These are phyloP conservation scores for Umbilicaria muhlenbergii DNA, from an alignment of 495 filamentous ascomycete genomes.

Conservation along the genomic window DNA sequence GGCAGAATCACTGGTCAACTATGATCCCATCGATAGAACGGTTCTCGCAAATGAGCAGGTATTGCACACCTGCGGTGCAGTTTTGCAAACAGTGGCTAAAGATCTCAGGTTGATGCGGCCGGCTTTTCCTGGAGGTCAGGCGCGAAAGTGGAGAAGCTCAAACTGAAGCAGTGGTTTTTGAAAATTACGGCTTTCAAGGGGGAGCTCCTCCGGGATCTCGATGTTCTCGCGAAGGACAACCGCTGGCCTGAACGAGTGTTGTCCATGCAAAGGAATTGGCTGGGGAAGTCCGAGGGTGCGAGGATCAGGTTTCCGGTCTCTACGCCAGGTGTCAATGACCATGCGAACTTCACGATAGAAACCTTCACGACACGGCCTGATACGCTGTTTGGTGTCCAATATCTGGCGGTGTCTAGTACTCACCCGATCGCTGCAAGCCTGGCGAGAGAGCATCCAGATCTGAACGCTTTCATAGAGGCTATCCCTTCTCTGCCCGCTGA, in stretches of 20 bases:
- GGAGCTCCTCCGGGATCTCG: constrained; percentile 55
- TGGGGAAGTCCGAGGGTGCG: constrained; percentile 62
- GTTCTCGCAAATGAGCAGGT: constrained; percentile 80
- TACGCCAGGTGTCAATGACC: constrained; percentile 18
- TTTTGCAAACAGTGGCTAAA: constrained; percentile 1
- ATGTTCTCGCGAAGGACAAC: constrained; percentile 40
- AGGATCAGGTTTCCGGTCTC: constrained; percentile 51
- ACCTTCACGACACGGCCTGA: constrained; percentile 76
- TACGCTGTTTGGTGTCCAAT: constrained; percentile 72
- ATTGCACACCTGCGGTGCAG: not conserved
- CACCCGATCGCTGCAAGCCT: constrained; percentile 53
- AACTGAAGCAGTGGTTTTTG: constrained; percentile 82
- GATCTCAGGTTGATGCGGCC: constrained; percentile 48
- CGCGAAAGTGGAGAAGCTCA: constrained; percentile 64
- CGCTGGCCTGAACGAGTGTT: constrained; percentile 71
- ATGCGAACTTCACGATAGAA: constrained; percentile 31
- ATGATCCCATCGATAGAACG: constrained; percentile 77
- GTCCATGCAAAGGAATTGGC: constrained; percentile 78
- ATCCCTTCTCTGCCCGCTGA: constrained; percentile 46
- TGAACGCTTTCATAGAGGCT: constrained; percentile 51
- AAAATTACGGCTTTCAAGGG: constrained; percentile 67
- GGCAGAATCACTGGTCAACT: constrained; percentile 69
- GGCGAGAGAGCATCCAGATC: constrained; percentile 38
- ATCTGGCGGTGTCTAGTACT: constrained; percentile 58
- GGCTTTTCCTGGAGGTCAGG: constrained; percentile 81